These are phyloP conservation scores for Epicoccum sorghinum DNA, from an alignment of 2,329 filamentous ascomycete genomes.

Conservation along the genomic window DNA sequence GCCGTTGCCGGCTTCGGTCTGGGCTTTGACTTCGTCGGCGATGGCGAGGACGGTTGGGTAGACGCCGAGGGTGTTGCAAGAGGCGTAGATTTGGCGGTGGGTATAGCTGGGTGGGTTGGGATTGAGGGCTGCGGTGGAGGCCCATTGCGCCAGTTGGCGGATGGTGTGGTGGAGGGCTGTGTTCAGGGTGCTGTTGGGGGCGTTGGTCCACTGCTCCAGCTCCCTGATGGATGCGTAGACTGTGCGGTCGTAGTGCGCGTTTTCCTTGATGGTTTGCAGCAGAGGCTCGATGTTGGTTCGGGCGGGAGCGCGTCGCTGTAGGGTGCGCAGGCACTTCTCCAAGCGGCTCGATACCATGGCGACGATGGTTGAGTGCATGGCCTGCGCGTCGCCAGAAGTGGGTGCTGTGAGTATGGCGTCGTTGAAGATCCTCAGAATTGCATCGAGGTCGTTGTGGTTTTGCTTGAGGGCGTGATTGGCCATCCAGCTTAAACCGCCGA, in stretches of 20 bases:
- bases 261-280: constrained; percentile 66
- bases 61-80: constrained; percentile 66
- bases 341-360: constrained; percentile 73
- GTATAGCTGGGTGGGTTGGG: constrained; percentile 69
- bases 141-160: constrained; percentile 71
- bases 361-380: constrained; percentile 73
- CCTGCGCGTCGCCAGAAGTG: constrained; percentile 72
- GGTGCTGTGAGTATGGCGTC: constrained; percentile 73
- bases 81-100: constrained; percentile 71
- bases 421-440: constrained; percentile 73
- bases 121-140: constrained; percentile 56
- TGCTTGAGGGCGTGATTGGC: constrained; percentile 72
- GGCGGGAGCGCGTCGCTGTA: constrained; percentile 70
- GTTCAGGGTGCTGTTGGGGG: constrained; percentile 61
- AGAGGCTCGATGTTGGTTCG: constrained; percentile 74
- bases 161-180: constrained; percentile 66
- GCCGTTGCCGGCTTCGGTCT: constrained; percentile 65
- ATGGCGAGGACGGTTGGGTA: constrained; percentile 66
- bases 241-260: constrained; percentile 65
- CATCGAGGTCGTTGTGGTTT: constrained; percentile 66
- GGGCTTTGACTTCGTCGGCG: constrained; percentile 69
- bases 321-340: constrained; percentile 69
- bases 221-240: constrained; percentile 69
- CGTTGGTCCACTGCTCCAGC: constrained; percentile 69
- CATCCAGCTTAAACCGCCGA: constrained; percentile 75